Conservation (phyloP, 768 basidiomycete species). For the Leccinum longicurvipes region DNA sequence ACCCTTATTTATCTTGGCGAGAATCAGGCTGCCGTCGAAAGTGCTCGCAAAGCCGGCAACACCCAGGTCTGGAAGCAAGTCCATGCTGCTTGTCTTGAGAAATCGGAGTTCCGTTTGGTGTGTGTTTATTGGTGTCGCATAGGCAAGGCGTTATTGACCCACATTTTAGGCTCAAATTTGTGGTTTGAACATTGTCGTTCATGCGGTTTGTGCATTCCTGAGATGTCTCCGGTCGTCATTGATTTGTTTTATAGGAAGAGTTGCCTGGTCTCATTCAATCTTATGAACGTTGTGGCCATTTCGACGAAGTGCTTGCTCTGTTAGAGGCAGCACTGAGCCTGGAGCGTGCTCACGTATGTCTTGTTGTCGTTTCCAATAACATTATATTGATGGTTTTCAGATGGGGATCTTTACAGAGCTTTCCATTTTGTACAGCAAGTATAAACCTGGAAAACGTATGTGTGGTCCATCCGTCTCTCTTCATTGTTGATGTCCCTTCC, state of each 20-base stretch:
- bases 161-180: slow-evolving; percentile 85
- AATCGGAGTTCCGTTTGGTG: slow-evolving; percentile 90
- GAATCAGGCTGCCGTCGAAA: slow-evolving; percentile 97
- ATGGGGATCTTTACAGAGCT: slow-evolving; percentile 99
- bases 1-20: slow-evolving; percentile 98
- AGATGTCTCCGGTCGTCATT: slow-evolving; percentile 5
- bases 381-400: slow-evolving; percentile 30
- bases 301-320: slow-evolving; percentile 88
- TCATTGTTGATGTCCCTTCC: slow-evolving; percentile 5
- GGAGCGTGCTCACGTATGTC: slow-evolving; percentile 84
- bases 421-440: slow-evolving; percentile 90
- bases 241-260: slow-evolving; percentile 56
- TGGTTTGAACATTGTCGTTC: slow-evolving; percentile 96
- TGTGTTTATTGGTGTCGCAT: slow-evolving; percentile 28
- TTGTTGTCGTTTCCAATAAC: not conserved
- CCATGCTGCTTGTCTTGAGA: slow-evolving; percentile 97
- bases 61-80: slow-evolving; percentile 99
- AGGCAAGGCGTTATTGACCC: slow-evolving; percentile 5
- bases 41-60: slow-evolving; percentile 98
- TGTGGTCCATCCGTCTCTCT: slow-evolving; percentile 7
- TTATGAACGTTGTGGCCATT: slow-evolving; percentile 90
- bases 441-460: slow-evolving; percentile 87
- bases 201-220: slow-evolving; percentile 48
- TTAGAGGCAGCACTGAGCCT: slow-evolving; percentile 94
- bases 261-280: slow-evolving; percentile 67